Base-by-base conservation (phyloP, 1,284 basidiomycete species). In the Trametes versicolor region DNA sequence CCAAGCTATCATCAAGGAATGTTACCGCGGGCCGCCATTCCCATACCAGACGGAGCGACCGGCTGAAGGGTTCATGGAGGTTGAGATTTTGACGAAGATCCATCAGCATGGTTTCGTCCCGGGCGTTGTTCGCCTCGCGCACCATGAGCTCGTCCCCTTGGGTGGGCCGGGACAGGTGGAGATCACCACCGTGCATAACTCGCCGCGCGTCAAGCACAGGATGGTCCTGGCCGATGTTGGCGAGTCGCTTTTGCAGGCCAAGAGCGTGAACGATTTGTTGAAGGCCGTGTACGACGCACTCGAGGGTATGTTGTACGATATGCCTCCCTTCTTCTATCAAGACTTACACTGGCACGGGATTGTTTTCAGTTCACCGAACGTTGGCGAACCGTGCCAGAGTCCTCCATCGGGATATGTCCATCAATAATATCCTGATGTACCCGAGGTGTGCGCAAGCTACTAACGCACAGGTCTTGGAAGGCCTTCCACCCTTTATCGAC, bases 341-440 rank as follows among this genome's bases (percentile, higher is more conserved):
- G 8, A 25, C 13, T 36, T 9, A 25, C 17, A 1, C 21, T 48
- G 19, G 17, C 8, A 15, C 15, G 21, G 43, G 47, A 8, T 2
- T 29, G 8, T 32, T 2, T 4, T 1, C 27, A 66, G 65, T 63
- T 0, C 65, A 66, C 23, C 60, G 65, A 1, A 56, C 41, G 2
- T 6, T 66, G 2, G 39, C 47, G 0, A 10, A 9, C 1, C n/a
- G 32, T 0, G 47, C 52, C 2, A 52, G 19, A 1, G 29, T 65
- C 0, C 29, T 65, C 10, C 64, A 65, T 50, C 51, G 64, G n/a
- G 64, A 65, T 29, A 65, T 65, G 56, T 58, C 55, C 5, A 41
- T 65, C 17, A 34, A 39, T 21, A 62, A 65, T 39, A 56, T 62
- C 32, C 54, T 66, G 15, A 60, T 63, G 57, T 66, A 66, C 23